Percentiles rank a stretch among this genome's conserved stretches.
These are phyloP conservation scores for Pseudogymnoascus sp. DNA, from an alignment of 2,329 filamentous ascomycete species.

Conservation along the genomic window DNA sequence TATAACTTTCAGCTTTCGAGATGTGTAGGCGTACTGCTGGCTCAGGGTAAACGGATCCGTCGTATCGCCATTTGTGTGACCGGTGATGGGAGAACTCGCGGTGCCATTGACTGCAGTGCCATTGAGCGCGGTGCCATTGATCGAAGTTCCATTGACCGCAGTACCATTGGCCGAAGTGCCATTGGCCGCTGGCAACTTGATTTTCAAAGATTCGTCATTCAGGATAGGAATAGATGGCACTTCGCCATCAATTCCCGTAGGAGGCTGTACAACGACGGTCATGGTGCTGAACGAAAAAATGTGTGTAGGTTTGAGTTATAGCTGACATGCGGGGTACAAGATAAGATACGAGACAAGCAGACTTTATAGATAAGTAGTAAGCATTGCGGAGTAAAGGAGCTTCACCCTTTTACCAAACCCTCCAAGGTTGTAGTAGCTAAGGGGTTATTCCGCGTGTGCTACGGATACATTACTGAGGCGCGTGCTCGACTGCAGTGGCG, in stretches of 20 bases:
- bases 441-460: background rate
- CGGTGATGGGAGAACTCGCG: background rate
- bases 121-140: no score
- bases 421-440: slow-evolving; percentile 1
- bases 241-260: background rate
- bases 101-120: background rate
- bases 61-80: background rate
- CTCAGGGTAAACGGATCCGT: slow-evolving; percentile 25
- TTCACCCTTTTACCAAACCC: background rate
- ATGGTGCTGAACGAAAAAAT: background rate
- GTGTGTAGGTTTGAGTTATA: background rate
- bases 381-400: background rate
- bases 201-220: background rate
- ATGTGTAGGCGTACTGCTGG: slow-evolving; percentile 31
- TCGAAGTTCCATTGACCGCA: background rate
- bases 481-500: background rate
- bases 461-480: background rate
- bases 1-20: slow-evolving; percentile 36
- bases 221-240: background rate
- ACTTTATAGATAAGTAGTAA: background rate
- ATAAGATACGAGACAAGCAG: slow-evolving; percentile 3
- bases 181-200: background rate
- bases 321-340: background rate
- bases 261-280: background rate
- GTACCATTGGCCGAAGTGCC: no score